These are phyloP conservation scores for Aspergillaceae sp. DNA, from an alignment of 2,329 filamentous ascomycete species.

Conservation along the genomic window DNA sequence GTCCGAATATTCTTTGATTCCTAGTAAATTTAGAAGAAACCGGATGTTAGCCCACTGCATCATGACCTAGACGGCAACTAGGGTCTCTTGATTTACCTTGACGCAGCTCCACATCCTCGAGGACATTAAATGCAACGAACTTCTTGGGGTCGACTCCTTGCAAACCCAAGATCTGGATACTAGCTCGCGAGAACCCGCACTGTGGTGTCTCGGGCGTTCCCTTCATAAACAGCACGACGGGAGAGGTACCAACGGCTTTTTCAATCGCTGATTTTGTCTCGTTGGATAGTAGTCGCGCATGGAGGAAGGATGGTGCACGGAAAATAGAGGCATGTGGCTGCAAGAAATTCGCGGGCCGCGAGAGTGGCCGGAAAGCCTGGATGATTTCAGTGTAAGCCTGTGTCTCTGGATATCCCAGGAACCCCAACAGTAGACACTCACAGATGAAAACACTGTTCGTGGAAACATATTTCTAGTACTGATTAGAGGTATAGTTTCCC, in stretches of 20 bases:
- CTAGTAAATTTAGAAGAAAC: constrained; percentile 36
- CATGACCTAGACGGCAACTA: constrained; percentile 2
- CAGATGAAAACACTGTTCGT: constrained; percentile 13
- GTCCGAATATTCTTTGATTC: constrained; percentile 98
- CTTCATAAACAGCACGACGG: constrained; percentile 99
- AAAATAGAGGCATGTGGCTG: constrained; percentile 14
- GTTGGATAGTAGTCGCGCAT: constrained; percentile 63
- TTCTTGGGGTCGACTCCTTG: constrained; percentile 93
- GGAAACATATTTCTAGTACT: constrained; percentile 21
- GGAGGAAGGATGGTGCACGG: constrained; percentile 31
- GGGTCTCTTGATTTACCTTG: constrained; percentile 49
- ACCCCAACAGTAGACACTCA: constrained; percentile 3
- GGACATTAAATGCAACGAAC: constrained; percentile 96
- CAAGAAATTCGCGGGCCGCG: constrained; percentile 15
- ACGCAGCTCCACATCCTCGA: constrained; percentile 82
- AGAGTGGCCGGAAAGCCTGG: constrained; percentile 24
- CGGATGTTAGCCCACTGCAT: background rate
- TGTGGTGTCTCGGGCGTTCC: constrained; percentile 92
- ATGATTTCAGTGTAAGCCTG: background rate
- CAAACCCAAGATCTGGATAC: constrained; percentile 86
- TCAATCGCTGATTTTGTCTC: constrained; percentile 78
- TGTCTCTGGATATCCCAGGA: background rate
- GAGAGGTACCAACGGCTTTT: constrained; percentile 75
- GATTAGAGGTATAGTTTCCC: background rate
- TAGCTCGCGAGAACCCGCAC: constrained; percentile 92